Conservation (phyloP, 2,329 filamentous ascomycete genomes). For the Penicillium corylophilum region DNA sequence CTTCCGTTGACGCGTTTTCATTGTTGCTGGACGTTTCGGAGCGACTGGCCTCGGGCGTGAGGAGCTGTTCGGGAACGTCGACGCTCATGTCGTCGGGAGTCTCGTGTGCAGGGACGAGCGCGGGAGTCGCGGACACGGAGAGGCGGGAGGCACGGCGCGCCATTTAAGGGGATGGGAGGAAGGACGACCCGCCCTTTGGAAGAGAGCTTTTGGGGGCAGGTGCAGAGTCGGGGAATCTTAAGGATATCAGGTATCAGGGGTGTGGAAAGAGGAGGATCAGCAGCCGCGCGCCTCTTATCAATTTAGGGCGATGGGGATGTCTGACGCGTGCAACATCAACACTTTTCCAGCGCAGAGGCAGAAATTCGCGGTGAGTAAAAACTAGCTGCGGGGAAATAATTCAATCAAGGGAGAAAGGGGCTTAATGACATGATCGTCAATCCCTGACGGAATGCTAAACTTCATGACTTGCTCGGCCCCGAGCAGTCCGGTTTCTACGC, state of each 20-base stretch:
- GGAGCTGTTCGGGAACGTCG: constrained; percentile 40
- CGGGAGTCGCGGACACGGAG: constrained; percentile 35
- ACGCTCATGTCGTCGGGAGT: constrained; percentile 33
- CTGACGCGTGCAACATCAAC: constrained; percentile 30
- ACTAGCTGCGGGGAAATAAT: neutral
- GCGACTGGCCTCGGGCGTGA: constrained; percentile 45
- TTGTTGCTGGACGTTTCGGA: constrained; percentile 46
- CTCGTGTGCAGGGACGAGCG: constrained; percentile 26
- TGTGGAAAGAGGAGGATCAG: constrained; percentile 22
- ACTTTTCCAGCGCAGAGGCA: neutral
- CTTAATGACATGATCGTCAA: constrained; percentile 4
- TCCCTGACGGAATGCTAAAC: constrained; percentile 19
- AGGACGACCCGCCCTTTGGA: constrained; percentile 6
- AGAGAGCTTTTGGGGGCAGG: constrained; percentile 3
- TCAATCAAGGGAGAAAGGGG: constrained; percentile 16
- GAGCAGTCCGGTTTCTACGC: constrained; percentile 12
- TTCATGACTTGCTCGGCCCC: constrained; percentile 10
- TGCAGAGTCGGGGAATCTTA: constrained; percentile 18
- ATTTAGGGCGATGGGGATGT: constrained; percentile 24
- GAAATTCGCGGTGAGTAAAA: neutral
- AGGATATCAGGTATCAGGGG: constrained; percentile 23
- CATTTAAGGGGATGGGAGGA: constrained; percentile 23
- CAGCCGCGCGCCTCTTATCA: constrained; percentile 30
- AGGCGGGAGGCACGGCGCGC: constrained; percentile 27
- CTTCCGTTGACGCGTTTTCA: constrained; percentile 36